These are phyloP conservation scores for Aureobasidium namibiae DNA, from an alignment of 2,329 filamentous ascomycete genomes.

Conservation along the genomic window DNA sequence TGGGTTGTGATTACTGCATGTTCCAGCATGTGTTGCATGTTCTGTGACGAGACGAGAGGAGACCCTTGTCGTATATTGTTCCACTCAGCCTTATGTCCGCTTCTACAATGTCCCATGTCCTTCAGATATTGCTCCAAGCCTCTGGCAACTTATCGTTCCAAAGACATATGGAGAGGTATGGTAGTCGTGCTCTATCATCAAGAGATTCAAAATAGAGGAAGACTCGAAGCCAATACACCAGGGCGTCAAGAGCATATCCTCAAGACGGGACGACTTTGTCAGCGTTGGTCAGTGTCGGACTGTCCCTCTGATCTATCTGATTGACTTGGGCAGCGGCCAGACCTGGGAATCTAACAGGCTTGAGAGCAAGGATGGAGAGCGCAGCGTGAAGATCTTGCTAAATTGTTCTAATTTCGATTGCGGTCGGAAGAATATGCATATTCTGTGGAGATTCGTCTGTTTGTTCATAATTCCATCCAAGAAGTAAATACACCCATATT, in stretches of 20 bases:
- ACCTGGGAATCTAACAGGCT: not conserved
- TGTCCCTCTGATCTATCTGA: not conserved
- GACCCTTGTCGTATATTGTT: too few species aligned
- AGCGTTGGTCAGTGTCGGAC: not conserved
- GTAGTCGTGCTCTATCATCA: too few species aligned
- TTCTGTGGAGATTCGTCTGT: not conserved
- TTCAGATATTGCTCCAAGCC: too few species aligned
- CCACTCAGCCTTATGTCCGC: not conserved
- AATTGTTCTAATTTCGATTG: not conserved
- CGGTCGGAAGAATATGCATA: not conserved
- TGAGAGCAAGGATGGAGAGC: not conserved
- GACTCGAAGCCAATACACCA: too few species aligned
- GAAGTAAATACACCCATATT: not conserved
- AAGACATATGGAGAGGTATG: too few species aligned
- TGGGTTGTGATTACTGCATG: not conserved
- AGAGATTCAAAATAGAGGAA: too few species aligned
- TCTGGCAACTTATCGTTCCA: too few species aligned
- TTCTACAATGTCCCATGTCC: not conserved
- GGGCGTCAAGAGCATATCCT: too few species aligned
- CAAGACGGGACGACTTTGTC: too few species aligned
- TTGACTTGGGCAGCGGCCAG: not conserved
- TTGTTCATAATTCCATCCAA: not conserved
- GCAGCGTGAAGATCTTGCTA: too few species aligned
- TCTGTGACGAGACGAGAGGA: not conserved
- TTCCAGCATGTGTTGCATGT: not conserved